phyloP scores from a whole-genome alignment of 1,284 basidiomycete species.

The Naganishia sp. region DNA sequence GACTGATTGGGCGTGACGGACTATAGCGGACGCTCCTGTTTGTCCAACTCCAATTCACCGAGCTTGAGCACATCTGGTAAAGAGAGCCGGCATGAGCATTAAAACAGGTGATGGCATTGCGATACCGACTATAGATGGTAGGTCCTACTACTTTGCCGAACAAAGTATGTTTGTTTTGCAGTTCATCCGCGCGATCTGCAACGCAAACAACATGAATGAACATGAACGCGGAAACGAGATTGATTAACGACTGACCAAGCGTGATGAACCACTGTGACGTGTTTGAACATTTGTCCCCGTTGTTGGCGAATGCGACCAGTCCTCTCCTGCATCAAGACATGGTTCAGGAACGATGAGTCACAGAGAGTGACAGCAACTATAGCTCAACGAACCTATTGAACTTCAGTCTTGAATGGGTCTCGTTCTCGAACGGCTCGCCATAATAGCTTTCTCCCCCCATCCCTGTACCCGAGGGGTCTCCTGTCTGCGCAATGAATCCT shows the following conservation, averaged over 20 bases:
- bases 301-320: conserved; percentile 91
- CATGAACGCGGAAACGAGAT: conserved; percentile 29
- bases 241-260: conserved; percentile 60
- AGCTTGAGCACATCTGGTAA: conserved; percentile 82
- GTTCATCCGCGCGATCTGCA: conserved; percentile 78
- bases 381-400: conserved; percentile 46
- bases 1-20: conserved; percentile 43
- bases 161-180: conserved; percentile 84
- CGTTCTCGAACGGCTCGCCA: conserved; percentile 88
- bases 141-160: conserved; percentile 67
- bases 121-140: conserved; percentile 77
- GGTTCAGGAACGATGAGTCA: neutral
- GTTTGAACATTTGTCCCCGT: conserved; percentile 77
- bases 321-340: conserved; percentile 73
- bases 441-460: conserved; percentile 88
- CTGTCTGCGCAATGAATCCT: conserved; percentile 88
- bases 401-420: conserved; percentile 82
- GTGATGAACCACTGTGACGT: conserved; percentile 91
- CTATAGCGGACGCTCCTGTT: conserved; percentile 82
- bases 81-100: neutral
- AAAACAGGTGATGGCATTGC: conserved; percentile 5
- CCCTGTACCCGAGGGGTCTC: conserved; percentile 91
- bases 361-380: neutral
- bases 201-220: neutral
- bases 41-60: conserved; percentile 80